Conservation (phyloP, 139 green algal genomes). For the Klebsormidium nitens region DNA sequence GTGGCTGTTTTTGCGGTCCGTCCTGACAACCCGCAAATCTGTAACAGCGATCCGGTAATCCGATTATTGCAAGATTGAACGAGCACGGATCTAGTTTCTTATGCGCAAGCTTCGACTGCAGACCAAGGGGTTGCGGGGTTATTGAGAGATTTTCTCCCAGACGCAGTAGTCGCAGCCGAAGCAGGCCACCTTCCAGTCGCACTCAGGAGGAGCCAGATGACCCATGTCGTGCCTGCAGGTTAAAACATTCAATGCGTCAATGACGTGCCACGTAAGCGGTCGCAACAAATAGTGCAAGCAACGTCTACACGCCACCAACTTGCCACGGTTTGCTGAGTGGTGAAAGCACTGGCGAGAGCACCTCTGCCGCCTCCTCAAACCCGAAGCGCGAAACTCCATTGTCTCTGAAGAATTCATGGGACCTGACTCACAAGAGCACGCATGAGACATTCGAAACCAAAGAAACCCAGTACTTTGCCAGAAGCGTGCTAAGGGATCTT, state of each 20-base stretch:
- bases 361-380: neutral
- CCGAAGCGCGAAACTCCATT: neutral
- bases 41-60: too few species aligned
- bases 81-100: too few species aligned
- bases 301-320: conserved; percentile 15
- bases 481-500: neutral
- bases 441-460: neutral
- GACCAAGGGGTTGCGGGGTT: too few species aligned
- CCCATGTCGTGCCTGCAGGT: conserved; percentile 19
- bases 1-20: too few species aligned
- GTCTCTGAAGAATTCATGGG: conserved; percentile 1
- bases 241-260: neutral
- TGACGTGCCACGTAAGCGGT: neutral
- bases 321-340: too few species aligned
- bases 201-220: conserved; percentile 3
- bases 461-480: neutral
- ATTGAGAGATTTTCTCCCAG: conserved; percentile 37
- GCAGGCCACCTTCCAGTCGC: conserved; percentile 2
- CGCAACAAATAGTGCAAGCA: conserved; percentile 1
- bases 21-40: too few species aligned
- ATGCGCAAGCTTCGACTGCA: too few species aligned
- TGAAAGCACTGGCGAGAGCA: too few species aligned
- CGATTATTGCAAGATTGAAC: too few species aligned
- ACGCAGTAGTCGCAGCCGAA: conserved; percentile 36
- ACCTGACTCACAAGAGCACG: neutral